Conservation (phyloP, 768 basidiomycete genomes). For the Leccinum sublutescens region DNA sequence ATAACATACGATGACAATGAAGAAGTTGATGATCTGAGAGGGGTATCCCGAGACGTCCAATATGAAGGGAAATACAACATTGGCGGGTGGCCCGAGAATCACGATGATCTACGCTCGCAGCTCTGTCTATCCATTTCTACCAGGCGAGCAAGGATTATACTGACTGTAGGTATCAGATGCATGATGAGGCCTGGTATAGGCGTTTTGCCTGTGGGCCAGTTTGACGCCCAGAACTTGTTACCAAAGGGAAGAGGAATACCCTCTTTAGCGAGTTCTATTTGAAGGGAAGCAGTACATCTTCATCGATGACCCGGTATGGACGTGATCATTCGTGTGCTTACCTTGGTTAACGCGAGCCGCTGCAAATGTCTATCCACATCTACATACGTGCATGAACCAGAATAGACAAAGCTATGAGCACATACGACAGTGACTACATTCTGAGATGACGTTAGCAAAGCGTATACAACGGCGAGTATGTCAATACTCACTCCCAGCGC, state of each 20-base stretch:
- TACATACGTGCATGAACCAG: not conserved
- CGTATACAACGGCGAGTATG: not conserved
- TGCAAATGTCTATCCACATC: slow-evolving; percentile 43
- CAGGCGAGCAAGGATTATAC: slow-evolving; percentile 1
- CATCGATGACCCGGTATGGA: not conserved
- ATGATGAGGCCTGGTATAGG: slow-evolving; percentile 54
- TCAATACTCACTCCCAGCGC: slow-evolving; percentile 35
- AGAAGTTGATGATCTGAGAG: slow-evolving; percentile 52
- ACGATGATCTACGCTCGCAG: slow-evolving; percentile 41
- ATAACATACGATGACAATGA: slow-evolving; percentile 47
- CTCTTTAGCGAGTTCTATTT: slow-evolving; percentile 57
- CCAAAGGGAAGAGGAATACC: slow-evolving; percentile 61
- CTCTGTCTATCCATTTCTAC: not conserved
- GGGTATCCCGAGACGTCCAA: slow-evolving; percentile 52
- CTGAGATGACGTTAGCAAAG: slow-evolving; percentile 11
- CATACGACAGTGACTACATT: slow-evolving; percentile 36
- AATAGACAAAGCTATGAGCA: not conserved
- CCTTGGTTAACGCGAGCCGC: slow-evolving; percentile 54
- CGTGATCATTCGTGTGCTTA: not conserved
- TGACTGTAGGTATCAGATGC: slow-evolving; percentile 51
- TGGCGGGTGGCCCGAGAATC: slow-evolving; percentile 51
- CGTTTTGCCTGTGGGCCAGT: slow-evolving; percentile 56
- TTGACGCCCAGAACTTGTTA: slow-evolving; percentile 58
- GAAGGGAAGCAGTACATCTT: not conserved
- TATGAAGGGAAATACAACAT: slow-evolving; percentile 58